A percentile compares a stretch with the other conserved stretches of the same genome.
Evolutionary conservation across 2,329 filamentous ascomycete genomes (phyloP).

Genomic region (Coniosporium tulheliwenetii): DNA sequence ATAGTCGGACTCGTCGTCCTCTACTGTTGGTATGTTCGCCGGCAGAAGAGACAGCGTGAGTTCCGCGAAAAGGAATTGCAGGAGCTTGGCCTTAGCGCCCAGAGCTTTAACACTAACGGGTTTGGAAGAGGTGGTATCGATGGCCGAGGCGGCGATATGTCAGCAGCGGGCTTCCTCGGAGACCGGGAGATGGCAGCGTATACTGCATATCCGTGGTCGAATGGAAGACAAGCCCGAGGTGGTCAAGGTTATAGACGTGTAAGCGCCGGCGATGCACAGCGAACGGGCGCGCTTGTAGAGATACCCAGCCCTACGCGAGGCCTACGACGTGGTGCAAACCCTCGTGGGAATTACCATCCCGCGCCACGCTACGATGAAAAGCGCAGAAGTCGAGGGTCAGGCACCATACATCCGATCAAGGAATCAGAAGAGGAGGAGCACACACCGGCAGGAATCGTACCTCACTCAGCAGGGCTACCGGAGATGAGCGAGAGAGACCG

Average conservation of each 20-base stretch:
- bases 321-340: conserved; percentile 22
- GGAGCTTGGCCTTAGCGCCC: conserved; percentile 33
- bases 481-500: conserved; percentile 2
- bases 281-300: conserved; percentile 30
- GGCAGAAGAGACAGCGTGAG: conserved; percentile 22
- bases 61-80: conserved; percentile 39
- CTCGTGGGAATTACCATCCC: conserved; percentile 19
- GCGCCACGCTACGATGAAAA: conserved; percentile 31
- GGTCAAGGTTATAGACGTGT: conserved; percentile 3
- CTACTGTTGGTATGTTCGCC: conserved; percentile 31
- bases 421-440: conserved; percentile 44
- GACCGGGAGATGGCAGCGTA: conserved; percentile 12
- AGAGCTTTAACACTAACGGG: conserved; percentile 25
- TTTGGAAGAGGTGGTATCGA: conserved; percentile 13
- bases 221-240: conserved; percentile 1
- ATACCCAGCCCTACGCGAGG: conserved; percentile 33
- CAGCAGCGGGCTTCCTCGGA: conserved; percentile 15
- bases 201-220: conserved; percentile 5
- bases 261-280: conserved; percentile 19
- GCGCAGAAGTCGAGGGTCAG: conserved; percentile 32
- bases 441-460: conserved; percentile 4
- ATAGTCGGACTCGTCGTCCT: conserved; percentile 24
- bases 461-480: conserved; percentile 7
- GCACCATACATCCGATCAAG: conserved; percentile 47
- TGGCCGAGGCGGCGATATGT: conserved; percentile 22